Percentiles rank a stretch among this genome's conserved stretches.
Evolutionary conservation across 441 rosid species (phyloP).

Genomic region (Adansonia gregorii): DNA sequence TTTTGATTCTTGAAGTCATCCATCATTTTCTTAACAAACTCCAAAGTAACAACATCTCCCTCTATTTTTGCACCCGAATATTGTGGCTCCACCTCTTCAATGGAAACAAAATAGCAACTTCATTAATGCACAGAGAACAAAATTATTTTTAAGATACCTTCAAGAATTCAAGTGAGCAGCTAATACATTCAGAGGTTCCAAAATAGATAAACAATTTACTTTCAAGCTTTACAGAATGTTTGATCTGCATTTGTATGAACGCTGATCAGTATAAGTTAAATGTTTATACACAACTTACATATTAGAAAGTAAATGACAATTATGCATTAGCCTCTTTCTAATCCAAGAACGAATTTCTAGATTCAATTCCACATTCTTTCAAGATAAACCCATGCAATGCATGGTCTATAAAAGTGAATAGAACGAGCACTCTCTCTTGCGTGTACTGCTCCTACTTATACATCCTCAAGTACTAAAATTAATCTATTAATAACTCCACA

Average conservation of each 20-base stretch:
- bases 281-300: slow-evolving; percentile 4
- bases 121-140: slow-evolving; percentile 17
- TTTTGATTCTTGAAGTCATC: slow-evolving; percentile 90
- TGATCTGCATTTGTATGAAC: not conserved
- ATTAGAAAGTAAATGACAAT: not conserved
- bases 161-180: not conserved
- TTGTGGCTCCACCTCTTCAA: slow-evolving; percentile 94
- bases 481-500: not conserved
- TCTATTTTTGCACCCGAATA: slow-evolving; percentile 90
- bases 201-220: not conserved
- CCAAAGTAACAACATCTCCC: slow-evolving; percentile 82
- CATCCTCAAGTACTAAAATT: not conserved
- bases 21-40: slow-evolving; percentile 92
- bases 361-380: slow-evolving; percentile 8
- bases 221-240: slow-evolving; percentile 20
- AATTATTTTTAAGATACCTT: not conserved
- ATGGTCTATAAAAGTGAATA: not conserved
- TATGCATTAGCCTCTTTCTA: not conserved
- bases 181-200: not conserved
- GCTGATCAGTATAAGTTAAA: not conserved
- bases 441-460: not conserved
- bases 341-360: not conserved
- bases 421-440: not conserved
- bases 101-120: slow-evolving; percentile 28
- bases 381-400: not conserved